Percentiles rank a stretch among this genome's conserved stretches.
These are phyloP conservation scores for Yarrowia sp. DNA, from an alignment of 805 yeast species.

Conservation along the genomic window DNA sequence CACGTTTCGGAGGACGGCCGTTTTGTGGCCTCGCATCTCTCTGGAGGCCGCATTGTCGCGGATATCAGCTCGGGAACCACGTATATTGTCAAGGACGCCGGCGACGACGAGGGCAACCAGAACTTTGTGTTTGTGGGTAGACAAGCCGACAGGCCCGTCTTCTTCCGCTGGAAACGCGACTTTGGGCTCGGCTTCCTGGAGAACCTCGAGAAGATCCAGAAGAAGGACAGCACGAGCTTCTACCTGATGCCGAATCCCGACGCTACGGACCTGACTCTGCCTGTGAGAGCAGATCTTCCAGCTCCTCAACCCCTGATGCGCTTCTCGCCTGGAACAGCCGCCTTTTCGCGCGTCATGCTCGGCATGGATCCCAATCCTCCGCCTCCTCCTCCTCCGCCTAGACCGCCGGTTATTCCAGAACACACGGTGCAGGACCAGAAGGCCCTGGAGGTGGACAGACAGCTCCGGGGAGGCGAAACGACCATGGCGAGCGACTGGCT, in stretches of 20 bases:
- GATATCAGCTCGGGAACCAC: not conserved
- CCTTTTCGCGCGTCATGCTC: not conserved
- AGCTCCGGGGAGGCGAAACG: not conserved
- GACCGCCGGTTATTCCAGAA: not conserved
- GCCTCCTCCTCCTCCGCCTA: not conserved
- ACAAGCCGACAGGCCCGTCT: not conserved
- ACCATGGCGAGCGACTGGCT: not conserved
- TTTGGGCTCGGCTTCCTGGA: not conserved
- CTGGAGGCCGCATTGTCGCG: not conserved
- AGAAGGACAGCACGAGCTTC: not conserved
- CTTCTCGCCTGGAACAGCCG: not conserved
- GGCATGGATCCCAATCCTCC: constrained; percentile 5
- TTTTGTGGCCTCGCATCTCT: not conserved
- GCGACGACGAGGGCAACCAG: not conserved
- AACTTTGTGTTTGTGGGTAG: not conserved
- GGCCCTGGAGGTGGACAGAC: not conserved
- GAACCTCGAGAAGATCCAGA: not conserved
- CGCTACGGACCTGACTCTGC: not conserved
- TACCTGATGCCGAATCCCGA: not conserved
- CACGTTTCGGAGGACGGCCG: not conserved
- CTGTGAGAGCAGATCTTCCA: not conserved
- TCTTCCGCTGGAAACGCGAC: not conserved
- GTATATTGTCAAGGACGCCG: not conserved
- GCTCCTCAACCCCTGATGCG: not conserved
- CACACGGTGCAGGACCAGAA: not conserved